A percentile compares a stretch with the other conserved stretches of the same genome.
These are phyloP conservation scores for Lactarius quietus DNA, from an alignment of 768 basidiomycete species.

Conservation along the genomic window DNA sequence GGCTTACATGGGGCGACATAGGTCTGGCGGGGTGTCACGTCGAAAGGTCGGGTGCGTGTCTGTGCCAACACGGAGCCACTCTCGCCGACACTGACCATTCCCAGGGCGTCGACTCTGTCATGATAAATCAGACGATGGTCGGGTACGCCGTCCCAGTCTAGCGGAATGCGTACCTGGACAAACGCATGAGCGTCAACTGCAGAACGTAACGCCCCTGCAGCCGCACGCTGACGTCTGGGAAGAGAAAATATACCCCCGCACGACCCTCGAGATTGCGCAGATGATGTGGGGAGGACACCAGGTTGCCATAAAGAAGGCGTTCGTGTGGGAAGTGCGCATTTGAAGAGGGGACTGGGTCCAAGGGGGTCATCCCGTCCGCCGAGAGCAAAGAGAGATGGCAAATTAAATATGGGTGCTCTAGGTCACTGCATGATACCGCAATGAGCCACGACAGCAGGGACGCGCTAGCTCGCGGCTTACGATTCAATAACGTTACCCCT, in stretches of 20 bases:
- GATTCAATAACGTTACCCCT: conserved; percentile 70
- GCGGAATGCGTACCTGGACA: conserved; percentile 61
- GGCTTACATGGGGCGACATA: conserved; percentile 78
- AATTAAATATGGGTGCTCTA: conserved; percentile 83
- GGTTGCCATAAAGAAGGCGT: conserved; percentile 75
- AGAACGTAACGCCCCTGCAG: conserved; percentile 74
- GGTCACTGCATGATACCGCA: conserved; percentile 51
- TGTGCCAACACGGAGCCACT: conserved; percentile 67
- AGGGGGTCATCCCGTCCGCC: conserved; percentile 56
- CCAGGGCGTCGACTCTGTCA: conserved; percentile 46
- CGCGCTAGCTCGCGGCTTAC: conserved; percentile 49
- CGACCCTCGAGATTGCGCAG: conserved; percentile 79
- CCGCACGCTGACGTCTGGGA: conserved; percentile 86
- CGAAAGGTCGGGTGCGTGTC: conserved; percentile 71
- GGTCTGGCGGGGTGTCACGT: conserved; percentile 66
- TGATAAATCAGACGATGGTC: conserved; percentile 12
- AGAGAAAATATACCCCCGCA: conserved; percentile 82
- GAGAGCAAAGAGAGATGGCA: conserved; percentile 76
- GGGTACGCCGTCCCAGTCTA: not conserved
- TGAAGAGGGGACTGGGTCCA: conserved; percentile 63
- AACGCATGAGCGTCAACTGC: conserved; percentile 65
- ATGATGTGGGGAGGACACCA: conserved; percentile 78
- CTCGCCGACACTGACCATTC: conserved; percentile 40
- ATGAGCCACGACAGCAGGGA: conserved; percentile 15
- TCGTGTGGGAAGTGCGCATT: conserved; percentile 45